These are phyloP conservation scores for Linaria vulgaris DNA, from an alignment of 257 asterid genomes.

Conservation along the genomic window DNA sequence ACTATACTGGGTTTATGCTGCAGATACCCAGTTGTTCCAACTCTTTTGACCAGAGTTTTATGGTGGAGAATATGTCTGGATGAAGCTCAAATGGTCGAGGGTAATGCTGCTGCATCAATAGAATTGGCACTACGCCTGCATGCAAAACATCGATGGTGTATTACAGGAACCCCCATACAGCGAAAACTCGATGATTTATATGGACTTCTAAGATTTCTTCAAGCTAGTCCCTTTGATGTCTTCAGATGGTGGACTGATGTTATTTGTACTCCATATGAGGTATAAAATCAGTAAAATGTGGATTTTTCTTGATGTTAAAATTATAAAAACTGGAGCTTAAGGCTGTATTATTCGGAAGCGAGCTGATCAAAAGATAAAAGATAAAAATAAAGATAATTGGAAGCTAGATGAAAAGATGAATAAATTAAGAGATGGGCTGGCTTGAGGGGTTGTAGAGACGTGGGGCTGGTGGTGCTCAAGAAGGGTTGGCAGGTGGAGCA, in stretches of 20 bases:
- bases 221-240: constrained; percentile 78
- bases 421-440: neutral
- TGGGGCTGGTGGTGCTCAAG: neutral
- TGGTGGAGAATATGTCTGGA: constrained; percentile 99
- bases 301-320: constrained; percentile 20
- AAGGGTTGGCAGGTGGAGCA: neutral
- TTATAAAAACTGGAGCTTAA: constrained; percentile 3
- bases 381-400: too few relatives aligned
- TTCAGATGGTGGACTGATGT: constrained; percentile 93
- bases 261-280: constrained; percentile 91
- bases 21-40: constrained; percentile 94
- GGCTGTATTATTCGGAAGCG: too few relatives aligned
- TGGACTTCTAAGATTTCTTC: constrained; percentile 87
- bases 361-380: too few relatives aligned
- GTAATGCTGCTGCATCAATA: constrained; percentile 87
- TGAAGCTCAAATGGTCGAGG: constrained; percentile 99
- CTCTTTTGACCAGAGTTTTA: constrained; percentile 81
- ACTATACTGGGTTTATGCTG: constrained; percentile 24
- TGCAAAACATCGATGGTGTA: constrained; percentile 93
- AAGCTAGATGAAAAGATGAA: neutral
- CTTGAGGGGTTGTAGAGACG: neutral
- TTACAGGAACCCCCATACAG: constrained; percentile 98
- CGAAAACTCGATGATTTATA: constrained; percentile 86
- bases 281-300: constrained; percentile 26
- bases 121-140: constrained; percentile 90